Conservation (phyloP, 2,329 filamentous ascomycete genomes). For the Pyrenophora teres region DNA sequence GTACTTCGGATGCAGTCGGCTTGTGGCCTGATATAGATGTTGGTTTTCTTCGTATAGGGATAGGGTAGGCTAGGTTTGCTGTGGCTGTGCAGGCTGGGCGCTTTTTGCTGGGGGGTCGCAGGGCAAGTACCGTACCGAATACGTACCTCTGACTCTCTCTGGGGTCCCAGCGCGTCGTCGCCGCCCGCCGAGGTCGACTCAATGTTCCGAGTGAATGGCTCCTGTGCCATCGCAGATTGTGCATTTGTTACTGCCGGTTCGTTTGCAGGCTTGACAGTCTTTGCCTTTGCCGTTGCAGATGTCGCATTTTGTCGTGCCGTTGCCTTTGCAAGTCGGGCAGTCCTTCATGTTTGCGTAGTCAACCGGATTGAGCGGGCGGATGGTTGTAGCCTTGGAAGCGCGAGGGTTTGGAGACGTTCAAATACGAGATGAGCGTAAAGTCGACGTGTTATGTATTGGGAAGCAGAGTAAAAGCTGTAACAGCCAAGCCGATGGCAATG, state of each 20-base stretch:
- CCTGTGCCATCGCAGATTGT: slow-evolving; percentile 41
- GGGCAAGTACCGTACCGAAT: not conserved
- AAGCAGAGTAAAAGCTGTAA: too few species aligned
- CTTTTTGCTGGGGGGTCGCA: not conserved
- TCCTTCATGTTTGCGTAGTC: slow-evolving; percentile 29
- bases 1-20: slow-evolving; percentile 3
- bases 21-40: slow-evolving; percentile 5
- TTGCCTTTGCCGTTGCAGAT: slow-evolving; percentile 31
- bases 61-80: not conserved
- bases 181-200: slow-evolving; percentile 7
- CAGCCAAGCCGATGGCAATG: not conserved
- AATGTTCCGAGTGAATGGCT: slow-evolving; percentile 37
- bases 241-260: slow-evolving; percentile 34
- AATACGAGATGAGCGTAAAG: too few species aligned
- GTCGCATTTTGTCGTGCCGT: slow-evolving; percentile 41
- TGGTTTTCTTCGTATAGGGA: not conserved
- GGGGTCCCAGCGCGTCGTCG: too few species aligned
- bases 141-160: not conserved
- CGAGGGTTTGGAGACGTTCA: too few species aligned
- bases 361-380: slow-evolving; percentile 11
- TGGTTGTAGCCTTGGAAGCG: slow-evolving; percentile 8
- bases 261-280: slow-evolving; percentile 36
- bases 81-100: not conserved
- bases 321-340: slow-evolving; percentile 41
- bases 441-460: too few species aligned